A percentile compares a stretch with the other conserved stretches of the same genome.
Conservation (phyloP, 225 moss, liverwort and hornwort genomes). For the Lunularia cruciata region DNA sequence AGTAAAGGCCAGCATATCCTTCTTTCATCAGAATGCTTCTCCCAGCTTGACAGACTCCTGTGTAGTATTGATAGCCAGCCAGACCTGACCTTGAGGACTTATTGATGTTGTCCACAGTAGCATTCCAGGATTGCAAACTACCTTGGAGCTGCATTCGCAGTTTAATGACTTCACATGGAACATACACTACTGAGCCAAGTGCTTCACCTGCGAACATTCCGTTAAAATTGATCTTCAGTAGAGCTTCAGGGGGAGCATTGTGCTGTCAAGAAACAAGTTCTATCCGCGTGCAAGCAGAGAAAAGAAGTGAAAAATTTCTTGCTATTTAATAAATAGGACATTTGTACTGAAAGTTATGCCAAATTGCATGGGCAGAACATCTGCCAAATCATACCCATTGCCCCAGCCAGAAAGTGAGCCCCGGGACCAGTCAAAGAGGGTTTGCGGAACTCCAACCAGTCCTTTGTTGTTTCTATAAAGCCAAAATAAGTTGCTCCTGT, state of each 20-base stretch:
- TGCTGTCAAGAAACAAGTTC: neutral
- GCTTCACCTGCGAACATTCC: conserved; percentile 51
- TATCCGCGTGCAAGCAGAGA: neutral
- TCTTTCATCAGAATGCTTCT: conserved; percentile 57
- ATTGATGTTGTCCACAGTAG: conserved; percentile 6
- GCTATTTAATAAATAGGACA: too few species aligned
- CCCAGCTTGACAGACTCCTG: conserved; percentile 65
- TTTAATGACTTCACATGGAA: conserved; percentile 78
- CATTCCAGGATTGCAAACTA: neutral
- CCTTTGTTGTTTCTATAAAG: conserved; percentile 69
- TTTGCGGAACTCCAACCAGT: conserved; percentile 63
- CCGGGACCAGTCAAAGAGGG: conserved; percentile 59
- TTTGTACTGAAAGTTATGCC: neutral
- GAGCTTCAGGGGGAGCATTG: neutral
- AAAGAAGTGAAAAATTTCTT: neutral
- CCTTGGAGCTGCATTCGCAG: conserved; percentile 66
- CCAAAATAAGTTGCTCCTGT: conserved; percentile 76
- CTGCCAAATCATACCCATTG: conserved; percentile 41
- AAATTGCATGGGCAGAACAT: neutral
- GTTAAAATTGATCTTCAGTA: neutral
- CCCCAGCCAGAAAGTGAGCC: conserved; percentile 72
- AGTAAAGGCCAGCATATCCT: conserved; percentile 59
- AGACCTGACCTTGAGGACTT: conserved; percentile 37
- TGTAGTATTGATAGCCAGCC: conserved; percentile 55
- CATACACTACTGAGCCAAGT: conserved; percentile 64